These are phyloP conservation scores for Mimosa bimucronata DNA, from an alignment of 306 rosid genomes.

Conservation along the genomic window DNA sequence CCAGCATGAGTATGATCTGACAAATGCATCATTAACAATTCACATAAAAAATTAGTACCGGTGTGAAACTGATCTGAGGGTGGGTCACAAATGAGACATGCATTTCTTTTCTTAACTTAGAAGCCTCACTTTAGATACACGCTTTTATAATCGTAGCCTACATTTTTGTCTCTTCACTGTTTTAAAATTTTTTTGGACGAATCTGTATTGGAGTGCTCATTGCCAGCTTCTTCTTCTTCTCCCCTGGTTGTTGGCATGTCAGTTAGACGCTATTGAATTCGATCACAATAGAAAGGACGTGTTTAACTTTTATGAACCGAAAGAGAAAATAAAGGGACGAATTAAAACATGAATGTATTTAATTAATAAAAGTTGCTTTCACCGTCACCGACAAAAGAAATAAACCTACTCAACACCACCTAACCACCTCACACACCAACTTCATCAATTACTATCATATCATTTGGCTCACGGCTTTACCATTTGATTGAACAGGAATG, in stretches of 20 bases:
- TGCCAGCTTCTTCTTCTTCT: neutral
- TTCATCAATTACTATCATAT: neutral
- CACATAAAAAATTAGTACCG: neutral
- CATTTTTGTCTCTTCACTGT: neutral
- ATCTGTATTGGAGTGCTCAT: neutral
- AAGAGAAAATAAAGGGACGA: neutral
- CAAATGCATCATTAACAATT: neutral
- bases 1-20: neutral
- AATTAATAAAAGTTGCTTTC: slow-evolving; percentile 28
- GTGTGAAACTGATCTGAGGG: neutral
- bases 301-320: neutral
- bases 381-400: neutral
- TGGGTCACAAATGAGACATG: too few species aligned
- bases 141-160: neutral
- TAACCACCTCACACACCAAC: slow-evolving; percentile 32
- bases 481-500: slow-evolving; percentile 57
- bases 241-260: neutral
- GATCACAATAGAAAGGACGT: neutral
- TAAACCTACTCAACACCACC: neutral
- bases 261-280: slow-evolving; percentile 21
- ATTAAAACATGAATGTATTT: slow-evolving; percentile 24
- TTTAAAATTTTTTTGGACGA: neutral
- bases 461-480: neutral
- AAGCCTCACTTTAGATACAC: neutral
- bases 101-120: neutral